Evolutionary conservation across 2,329 filamentous ascomycete genomes (phyloP).

Genomic region (Pseudocercospora ulei): DNA sequence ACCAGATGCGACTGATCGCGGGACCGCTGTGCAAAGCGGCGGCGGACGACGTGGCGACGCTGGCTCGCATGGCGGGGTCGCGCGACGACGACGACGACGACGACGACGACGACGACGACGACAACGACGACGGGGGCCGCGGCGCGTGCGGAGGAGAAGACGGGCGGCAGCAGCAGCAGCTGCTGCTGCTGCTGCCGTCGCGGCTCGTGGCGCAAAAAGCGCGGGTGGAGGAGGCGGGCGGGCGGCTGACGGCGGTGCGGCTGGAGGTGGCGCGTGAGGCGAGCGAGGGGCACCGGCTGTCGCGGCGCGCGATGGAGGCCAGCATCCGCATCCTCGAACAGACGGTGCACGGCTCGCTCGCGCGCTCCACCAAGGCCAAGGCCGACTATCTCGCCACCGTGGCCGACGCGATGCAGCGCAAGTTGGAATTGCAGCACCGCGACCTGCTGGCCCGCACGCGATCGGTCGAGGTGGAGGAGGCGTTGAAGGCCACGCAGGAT

Average conservation of each 20-base stretch:
- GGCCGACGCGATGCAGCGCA: constrained; percentile 38
- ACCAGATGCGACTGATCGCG: constrained; percentile 34
- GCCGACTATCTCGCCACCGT: constrained; percentile 39
- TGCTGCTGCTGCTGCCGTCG: too few relatives aligned
- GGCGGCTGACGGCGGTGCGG: constrained; percentile 28
- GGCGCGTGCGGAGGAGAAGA: too few relatives aligned
- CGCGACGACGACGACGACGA: constrained; percentile 11
- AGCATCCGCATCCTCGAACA: constrained; percentile 41
- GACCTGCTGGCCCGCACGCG: constrained; percentile 26
- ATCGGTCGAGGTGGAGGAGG: constrained; percentile 23
- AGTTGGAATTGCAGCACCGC: constrained; percentile 31
- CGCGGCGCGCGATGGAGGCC: constrained; percentile 35
- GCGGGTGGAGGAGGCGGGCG: too few relatives aligned
- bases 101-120: too few relatives aligned
- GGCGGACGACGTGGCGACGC: constrained; percentile 26
- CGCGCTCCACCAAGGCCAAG: constrained; percentile 37
- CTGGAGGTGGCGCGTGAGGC: constrained; percentile 33
- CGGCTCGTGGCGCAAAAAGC: too few relatives aligned
- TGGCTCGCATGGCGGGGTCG: constrained; percentile 30
- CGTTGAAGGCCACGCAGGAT: constrained; percentile 32
- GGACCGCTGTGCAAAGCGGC: constrained; percentile 33
- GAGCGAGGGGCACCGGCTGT: constrained; percentile 32
- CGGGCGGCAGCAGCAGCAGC: too few relatives aligned
- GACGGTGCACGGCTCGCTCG: constrained; percentile 40
- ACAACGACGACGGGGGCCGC: too few relatives aligned